Evolutionary conservation across 1,139 yeast genomes (phyloP).

Genomic region (Kodamaea sp.): DNA sequence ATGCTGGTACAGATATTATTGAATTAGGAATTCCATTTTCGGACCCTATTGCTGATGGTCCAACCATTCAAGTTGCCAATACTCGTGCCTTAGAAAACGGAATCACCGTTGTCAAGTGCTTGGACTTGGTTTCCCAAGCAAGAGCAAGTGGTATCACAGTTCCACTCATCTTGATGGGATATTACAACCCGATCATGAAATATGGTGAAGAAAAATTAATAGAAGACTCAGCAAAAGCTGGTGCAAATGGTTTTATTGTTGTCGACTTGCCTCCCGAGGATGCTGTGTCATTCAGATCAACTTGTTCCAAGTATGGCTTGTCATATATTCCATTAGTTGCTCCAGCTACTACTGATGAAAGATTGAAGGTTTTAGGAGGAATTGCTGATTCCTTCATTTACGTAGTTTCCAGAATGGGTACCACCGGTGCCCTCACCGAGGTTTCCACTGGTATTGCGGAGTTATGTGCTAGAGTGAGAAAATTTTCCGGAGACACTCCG

Average conservation of each 20-base stretch:
- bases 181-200: constrained; percentile 88
- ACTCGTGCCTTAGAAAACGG: constrained; percentile 78
- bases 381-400: constrained; percentile 95
- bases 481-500: constrained; percentile 70
- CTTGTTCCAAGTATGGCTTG: constrained; percentile 67
- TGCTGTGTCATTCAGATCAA: constrained; percentile 80
- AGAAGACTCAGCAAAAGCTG: constrained; percentile 75
- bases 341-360: constrained; percentile 91
- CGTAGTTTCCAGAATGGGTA: constrained; percentile 96
- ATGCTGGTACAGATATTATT: constrained; percentile 92
- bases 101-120: constrained; percentile 64
- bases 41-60: constrained; percentile 99
- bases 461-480: constrained; percentile 74
- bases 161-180: constrained; percentile 94
- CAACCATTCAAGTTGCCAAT: constrained; percentile 90
- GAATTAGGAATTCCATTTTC: constrained; percentile 96
- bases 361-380: constrained; percentile 72
- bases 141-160: constrained; percentile 81
- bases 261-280: constrained; percentile 99
- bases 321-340: constrained; percentile 93
- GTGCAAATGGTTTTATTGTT: constrained; percentile 92
- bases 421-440: constrained; percentile 82
- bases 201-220: constrained; percentile 88
- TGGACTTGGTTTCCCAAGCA: constrained; percentile 73
- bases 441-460: constrained; percentile 67